Evolutionary conservation across 306 rosid species (phyloP), one percentile per base, ranked within the genome.

Genomic region (Inga oerstediana): DNA sequence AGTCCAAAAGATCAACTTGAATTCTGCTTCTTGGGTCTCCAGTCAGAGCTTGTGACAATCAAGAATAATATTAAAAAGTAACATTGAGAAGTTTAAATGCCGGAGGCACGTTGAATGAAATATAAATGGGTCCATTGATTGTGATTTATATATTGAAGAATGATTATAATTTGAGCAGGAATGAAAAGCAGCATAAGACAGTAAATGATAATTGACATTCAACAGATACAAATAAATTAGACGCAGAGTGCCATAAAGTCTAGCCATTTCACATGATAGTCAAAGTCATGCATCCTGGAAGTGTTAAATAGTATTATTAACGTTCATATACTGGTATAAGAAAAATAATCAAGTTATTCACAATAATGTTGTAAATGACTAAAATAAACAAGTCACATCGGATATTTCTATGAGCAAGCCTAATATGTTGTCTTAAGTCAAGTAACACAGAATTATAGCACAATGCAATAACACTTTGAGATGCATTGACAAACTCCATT

Each of bases 21-120:
- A 96, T 89, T 88, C 88, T 88, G 85, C 93, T 96, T 85, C 98
- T 88, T 82, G 97, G 90, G 79, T 96, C 97, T 76, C 98, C 98
- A 80, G 87, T 89, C 79, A 96, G 86, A 85, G 94, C 97, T 97
- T 96, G 64, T 22, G 24, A 74, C 4, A 43, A 79, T 37, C 30
- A 86, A 67, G 74, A 82, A 81, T 56, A 24, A 74, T 65, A 78
- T 54, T 74, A 61, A 24, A 35, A 78, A 48, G 52, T 78, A 76
- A 82, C 22, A 19, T 51, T 48, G 72, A 78, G 30, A 48, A n/a
- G 34, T 80, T 80, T 4, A 15, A 79, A 49, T 68, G 14, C 16
- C 35, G 83, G 34, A 68, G 59, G 59, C 39, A 12, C 32, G 58
- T 73, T 62, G 37, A 86, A 77, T n/a, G 34, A 22, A 24, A 62